Evolutionary conservation across 2,329 filamentous ascomycete genomes (phyloP), one percentile per base, ranked within the genome.

Genomic region (Ascosphaera aggregata): DNA sequence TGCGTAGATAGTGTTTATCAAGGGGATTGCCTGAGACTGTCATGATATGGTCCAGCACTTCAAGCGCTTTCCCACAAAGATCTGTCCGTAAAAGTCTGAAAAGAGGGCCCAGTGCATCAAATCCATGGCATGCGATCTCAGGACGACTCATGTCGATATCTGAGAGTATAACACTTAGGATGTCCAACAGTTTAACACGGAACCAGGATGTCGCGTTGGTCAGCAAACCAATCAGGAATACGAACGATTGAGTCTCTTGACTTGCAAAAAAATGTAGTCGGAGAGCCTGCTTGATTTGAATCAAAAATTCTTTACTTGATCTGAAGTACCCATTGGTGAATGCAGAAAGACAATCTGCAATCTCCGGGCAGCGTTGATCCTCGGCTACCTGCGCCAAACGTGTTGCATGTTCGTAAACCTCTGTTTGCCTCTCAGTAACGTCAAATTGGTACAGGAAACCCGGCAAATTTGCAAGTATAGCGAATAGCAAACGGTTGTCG

Each of bases 21-120:
- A 93, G 82, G 1, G 86, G 79, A 22, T 80, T 84, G 3, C 81
- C 80, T 0, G 84, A 84, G 64, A 95, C 86, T 19, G 80, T 81
- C 70, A 94, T 92, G 48, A 95, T 89, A 45, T 86, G 80, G 55
- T 98, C 89, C 42, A 98, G 64, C 1, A 98, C 86, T 46, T 82
- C 74, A 8, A 98, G 63, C 9, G 89, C 89, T 51, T 93, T 79
- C 55, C 89, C 82, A 54, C 85, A 95, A 49, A 85, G 85, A 43
- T 92, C 82, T 1, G 86, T 94, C 53, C 94, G 85, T 31, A 98
- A 60, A 16, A 98, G 66, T 40, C 89, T 73, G 40, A 98, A 62
- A 0, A 98, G 66, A 0, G 89, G 91, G 1, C 89, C 94, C 41
- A 98, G 92, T 37, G 98, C 67, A 57, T 98, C 91, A 1, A 86